A percentile compares a stretch with the other conserved stretches of the same genome.
Conservation (phyloP, 2,329 filamentous ascomycete genomes). For the Keithomyces neogunnii region DNA sequence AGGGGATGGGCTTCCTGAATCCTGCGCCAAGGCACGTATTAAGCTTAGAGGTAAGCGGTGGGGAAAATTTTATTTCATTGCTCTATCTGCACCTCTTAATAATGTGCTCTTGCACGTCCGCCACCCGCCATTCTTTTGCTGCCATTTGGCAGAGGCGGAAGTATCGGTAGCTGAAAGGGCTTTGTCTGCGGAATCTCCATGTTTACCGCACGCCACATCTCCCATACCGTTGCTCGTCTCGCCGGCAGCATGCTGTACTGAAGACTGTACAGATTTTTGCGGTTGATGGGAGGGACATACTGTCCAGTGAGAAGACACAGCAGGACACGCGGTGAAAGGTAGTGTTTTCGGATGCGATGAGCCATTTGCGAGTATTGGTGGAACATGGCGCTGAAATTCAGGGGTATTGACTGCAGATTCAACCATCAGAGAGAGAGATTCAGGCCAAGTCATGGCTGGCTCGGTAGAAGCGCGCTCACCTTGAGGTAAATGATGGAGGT, state of each 20-base stretch:
- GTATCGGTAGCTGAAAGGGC: slow-evolving; percentile 26
- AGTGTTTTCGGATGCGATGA: slow-evolving; percentile 87
- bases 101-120: slow-evolving; percentile 17
- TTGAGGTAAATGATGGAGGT: slow-evolving; percentile 83
- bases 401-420: slow-evolving; percentile 63
- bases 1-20: too few species aligned
- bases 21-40: too few species aligned
- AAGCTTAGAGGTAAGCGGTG: too few species aligned
- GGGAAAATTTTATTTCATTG: not conserved
- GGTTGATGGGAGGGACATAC: slow-evolving; percentile 90
- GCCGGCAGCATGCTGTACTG: slow-evolving; percentile 98
- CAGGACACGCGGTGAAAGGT: slow-evolving; percentile 80
- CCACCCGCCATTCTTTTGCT: slow-evolving; percentile 19
- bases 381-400: slow-evolving; percentile 90
- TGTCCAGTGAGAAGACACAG: slow-evolving; percentile 81
- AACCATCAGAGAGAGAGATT: slow-evolving; percentile 1
- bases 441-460: not conserved
- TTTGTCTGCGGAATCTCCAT: slow-evolving; percentile 37
- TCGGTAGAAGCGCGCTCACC: slow-evolving; percentile 35
- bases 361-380: slow-evolving; percentile 95
- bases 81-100: slow-evolving; percentile 2
- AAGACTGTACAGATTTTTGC: slow-evolving; percentile 88
- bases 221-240: slow-evolving; percentile 66
- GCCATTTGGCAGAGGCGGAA: slow-evolving; percentile 23
- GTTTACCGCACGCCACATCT: slow-evolving; percentile 74